A percentile compares a stretch with the other conserved stretches of the same genome.
These are phyloP conservation scores for Vachellia pachyceras DNA, from an alignment of 306 rosid species.

Conservation along the genomic window DNA sequence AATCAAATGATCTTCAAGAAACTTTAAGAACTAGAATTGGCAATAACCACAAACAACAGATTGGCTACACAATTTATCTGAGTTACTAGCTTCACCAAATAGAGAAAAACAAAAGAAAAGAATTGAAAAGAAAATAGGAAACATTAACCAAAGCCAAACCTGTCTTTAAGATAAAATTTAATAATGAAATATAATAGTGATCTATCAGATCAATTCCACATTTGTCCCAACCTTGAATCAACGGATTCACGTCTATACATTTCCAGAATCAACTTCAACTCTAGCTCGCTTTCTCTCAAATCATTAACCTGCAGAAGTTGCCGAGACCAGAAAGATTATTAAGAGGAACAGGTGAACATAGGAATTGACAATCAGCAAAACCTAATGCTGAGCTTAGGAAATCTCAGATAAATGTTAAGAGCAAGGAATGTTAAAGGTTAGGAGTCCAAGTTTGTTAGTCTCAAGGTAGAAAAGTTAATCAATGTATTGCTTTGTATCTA, in stretches of 20 bases:
- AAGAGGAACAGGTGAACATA: neutral
- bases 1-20: slow-evolving; percentile 7
- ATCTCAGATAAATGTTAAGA: neutral
- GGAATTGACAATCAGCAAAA: slow-evolving; percentile 2
- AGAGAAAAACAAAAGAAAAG: neutral
- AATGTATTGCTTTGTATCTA: neutral
- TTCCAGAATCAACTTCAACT: slow-evolving; percentile 73
- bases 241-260: slow-evolving; percentile 87
- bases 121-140: neutral
- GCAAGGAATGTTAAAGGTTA: neutral
- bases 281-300: slow-evolving; percentile 58
- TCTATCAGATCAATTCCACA: slow-evolving; percentile 10
- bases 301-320: slow-evolving; percentile 68
- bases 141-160: neutral
- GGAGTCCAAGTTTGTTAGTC: neutral
- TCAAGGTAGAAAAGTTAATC: neutral
- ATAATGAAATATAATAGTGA: neutral
- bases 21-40: slow-evolving; percentile 3
- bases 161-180: neutral
- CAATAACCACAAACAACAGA: slow-evolving; percentile 15
- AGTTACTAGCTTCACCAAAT: slow-evolving; percentile 14
- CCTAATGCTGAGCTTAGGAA: neutral
- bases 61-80: slow-evolving; percentile 9
- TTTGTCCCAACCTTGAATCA: slow-evolving; percentile 75
- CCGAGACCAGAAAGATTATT: neutral